Percentiles rank a stretch among this genome's conserved stretches.
Conservation (phyloP, 345 rosid species). For the Eucalyptus grandis region DNA sequence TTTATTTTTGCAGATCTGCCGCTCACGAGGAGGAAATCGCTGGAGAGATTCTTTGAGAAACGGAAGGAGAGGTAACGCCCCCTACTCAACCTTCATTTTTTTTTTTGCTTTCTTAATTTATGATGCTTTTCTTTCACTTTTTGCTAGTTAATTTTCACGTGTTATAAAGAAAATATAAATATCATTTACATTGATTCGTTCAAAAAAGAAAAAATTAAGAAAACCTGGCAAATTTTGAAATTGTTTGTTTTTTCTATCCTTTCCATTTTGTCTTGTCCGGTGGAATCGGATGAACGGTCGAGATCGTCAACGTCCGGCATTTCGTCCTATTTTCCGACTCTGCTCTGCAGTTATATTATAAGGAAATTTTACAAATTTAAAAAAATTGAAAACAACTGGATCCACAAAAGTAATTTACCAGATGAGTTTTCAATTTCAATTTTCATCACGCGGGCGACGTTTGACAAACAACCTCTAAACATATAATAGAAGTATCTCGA, state of each 20-base stretch:
- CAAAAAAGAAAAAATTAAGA: background rate
- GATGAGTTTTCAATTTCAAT: background rate
- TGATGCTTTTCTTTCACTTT: background rate
- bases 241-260: background rate
- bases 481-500: background rate
- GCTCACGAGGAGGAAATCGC: constrained; percentile 53
- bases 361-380: background rate
- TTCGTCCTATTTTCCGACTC: background rate
- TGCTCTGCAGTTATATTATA: background rate
- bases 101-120: background rate
- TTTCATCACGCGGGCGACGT: background rate
- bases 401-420: background rate
- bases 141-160: background rate
- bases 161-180: background rate
- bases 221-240: background rate
- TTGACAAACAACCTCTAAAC: background rate
- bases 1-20: constrained; percentile 42
- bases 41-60: constrained; percentile 81
- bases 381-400: background rate
- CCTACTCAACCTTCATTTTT: background rate
- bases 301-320: background rate
- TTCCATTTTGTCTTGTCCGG: background rate
- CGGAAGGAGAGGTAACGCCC: constrained; percentile 72
- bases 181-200: background rate
- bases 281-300: background rate